A percentile compares a stretch with the other conserved stretches of the same genome.
Conservation (phyloP, 441 rosid species). For the Codiaeum variegatum region DNA sequence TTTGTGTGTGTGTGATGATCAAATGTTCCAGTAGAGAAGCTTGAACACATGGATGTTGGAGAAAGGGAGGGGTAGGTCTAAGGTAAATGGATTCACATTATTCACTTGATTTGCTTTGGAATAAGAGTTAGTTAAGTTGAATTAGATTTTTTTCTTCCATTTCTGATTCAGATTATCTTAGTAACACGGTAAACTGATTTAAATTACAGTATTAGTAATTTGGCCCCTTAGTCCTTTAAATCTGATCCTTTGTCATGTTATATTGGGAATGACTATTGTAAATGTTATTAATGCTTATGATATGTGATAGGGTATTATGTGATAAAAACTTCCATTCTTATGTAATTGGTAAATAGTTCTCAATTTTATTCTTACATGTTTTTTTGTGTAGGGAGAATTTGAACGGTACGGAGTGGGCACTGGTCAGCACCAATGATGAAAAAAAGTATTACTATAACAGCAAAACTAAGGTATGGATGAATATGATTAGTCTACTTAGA, state of each 20-base stretch:
- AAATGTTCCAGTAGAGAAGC: no score
- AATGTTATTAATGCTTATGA: background rate
- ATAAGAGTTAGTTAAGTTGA: no score
- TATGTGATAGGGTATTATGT: background rate
- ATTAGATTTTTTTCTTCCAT: no score
- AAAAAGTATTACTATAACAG: slow-evolving; percentile 86
- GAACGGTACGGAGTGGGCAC: slow-evolving; percentile 86
- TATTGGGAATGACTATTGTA: no score
- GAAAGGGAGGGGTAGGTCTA: no score
- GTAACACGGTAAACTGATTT: background rate
- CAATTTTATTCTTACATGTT: slow-evolving; percentile 9
- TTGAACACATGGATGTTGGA: no score
- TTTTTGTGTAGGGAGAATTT: slow-evolving; percentile 64
- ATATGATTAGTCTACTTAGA: background rate
- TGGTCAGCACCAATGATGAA: slow-evolving; percentile 83
- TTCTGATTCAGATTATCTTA: background rate
- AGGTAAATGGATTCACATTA: no score
- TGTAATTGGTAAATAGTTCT: no score
- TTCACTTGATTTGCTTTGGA: background rate
- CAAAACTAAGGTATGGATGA: slow-evolving; percentile 68
- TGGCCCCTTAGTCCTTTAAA: no score
- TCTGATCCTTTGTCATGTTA: no score
- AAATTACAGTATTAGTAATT: no score
- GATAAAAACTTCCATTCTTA: background rate
- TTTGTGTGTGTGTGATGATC: no score